Evolutionary conservation across 176 grass and related monocot genomes (phyloP).

Genomic region (Stipa capillata): DNA sequence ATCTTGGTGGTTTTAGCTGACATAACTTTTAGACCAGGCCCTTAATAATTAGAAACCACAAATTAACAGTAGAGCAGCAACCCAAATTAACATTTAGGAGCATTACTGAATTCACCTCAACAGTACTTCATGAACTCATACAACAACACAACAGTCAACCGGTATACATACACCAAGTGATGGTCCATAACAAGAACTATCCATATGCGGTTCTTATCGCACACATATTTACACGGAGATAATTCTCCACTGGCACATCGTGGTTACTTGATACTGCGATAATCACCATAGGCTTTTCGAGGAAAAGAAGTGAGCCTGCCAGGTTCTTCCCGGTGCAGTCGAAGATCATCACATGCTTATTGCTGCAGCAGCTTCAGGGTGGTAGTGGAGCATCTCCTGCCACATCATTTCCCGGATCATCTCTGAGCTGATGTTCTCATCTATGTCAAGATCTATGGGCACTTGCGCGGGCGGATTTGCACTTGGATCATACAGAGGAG

Average conservation of each 20-base stretch:
- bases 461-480: conserved; percentile 45
- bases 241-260: neutral
- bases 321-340: neutral
- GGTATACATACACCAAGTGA: conserved; percentile 26
- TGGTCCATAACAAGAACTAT: conserved; percentile 23
- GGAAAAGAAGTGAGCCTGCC: neutral
- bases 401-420: conserved; percentile 58
- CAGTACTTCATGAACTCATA: conserved; percentile 12
- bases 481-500: conserved; percentile 44
- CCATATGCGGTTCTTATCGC: conserved; percentile 25
- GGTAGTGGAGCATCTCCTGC: conserved; percentile 59
- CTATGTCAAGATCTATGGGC: conserved; percentile 45
- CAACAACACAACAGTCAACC: conserved; percentile 10
- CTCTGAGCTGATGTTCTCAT: conserved; percentile 33
- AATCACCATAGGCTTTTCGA: neutral
- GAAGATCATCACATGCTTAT: conserved; percentile 9
- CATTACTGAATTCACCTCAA: conserved; percentile 10
- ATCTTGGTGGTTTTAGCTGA: neutral
- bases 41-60: neutral
- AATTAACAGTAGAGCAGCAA: neutral
- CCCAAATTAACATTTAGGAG: neutral
- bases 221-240: conserved; percentile 29
- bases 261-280: conserved; percentile 22
- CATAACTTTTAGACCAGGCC: neutral
- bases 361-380: conserved; percentile 26